phyloP scores from a whole-genome alignment of 176 grass and related monocot genomes.

The Aegilops sharonensis region DNA sequence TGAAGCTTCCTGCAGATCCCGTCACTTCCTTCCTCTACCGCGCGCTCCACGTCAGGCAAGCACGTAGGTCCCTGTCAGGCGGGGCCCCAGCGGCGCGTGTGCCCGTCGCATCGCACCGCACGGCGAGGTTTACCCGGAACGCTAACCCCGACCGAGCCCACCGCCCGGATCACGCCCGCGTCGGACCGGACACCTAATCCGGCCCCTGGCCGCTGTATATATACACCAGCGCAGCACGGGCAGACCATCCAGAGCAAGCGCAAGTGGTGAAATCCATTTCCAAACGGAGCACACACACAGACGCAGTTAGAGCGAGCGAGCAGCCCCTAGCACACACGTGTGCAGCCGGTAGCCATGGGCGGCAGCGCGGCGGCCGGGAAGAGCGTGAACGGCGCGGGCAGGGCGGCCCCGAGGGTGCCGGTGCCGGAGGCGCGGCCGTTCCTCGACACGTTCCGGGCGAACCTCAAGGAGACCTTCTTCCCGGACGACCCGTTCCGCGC shows the following conservation, averaged over 20 bases:
- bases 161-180: background rate
- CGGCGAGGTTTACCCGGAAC: background rate
- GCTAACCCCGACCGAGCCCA: background rate
- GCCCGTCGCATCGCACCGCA: background rate
- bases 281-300: background rate
- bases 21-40: background rate
- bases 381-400: background rate
- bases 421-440: conserved; percentile 62
- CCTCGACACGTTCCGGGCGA: conserved; percentile 58
- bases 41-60: background rate
- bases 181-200: background rate
- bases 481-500: conserved; percentile 84
- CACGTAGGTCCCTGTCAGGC: background rate
- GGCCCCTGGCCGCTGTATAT: background rate
- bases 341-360: conserved; percentile 15
- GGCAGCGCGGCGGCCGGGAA: conserved; percentile 31
- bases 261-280: background rate
- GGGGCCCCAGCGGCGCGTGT: too few relatives aligned
- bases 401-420: conserved; percentile 30
- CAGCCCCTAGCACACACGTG: background rate
- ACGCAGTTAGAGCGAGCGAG: background rate
- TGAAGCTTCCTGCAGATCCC: background rate
- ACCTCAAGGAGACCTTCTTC: conserved; percentile 94
- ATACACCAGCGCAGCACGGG: background rate
- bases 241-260: background rate